phyloP scores from a whole-genome alignment of 257 asterid genomes.

The Solanum chaucha region DNA sequence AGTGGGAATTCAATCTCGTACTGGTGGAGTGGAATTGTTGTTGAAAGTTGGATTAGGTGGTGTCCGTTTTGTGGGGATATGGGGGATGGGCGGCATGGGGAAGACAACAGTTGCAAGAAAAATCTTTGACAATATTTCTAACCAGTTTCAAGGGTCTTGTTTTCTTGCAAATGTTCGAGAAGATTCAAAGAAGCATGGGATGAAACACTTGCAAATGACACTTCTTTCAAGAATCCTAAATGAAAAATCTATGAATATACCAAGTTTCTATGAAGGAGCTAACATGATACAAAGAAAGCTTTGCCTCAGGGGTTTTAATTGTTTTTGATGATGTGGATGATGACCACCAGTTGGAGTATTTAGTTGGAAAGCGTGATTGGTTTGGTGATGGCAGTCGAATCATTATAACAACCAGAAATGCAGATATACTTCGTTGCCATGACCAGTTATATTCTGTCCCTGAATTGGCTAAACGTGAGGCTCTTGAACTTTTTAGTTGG shows the following conservation, averaged over 20 bases:
- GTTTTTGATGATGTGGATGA: background rate
- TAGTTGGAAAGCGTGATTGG: background rate
- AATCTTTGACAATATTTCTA: background rate
- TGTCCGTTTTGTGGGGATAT: background rate
- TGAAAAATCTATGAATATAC: background rate
- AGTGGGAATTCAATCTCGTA: background rate
- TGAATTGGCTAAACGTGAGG: background rate
- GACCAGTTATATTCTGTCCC: background rate
- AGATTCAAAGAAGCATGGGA: background rate
- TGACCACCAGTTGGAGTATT: background rate
- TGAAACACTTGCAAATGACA: background rate
- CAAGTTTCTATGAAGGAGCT: background rate
- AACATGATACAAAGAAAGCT: background rate
- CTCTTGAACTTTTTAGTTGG: background rate
- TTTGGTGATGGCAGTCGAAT: constrained; percentile 4
- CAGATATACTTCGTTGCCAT: background rate
- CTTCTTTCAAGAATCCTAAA: background rate
- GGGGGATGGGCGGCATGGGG: background rate
- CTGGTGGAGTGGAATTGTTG: background rate
- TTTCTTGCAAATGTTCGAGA: background rate
- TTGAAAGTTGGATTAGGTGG: background rate
- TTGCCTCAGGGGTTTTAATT: background rate
- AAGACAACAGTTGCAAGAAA: constrained; percentile 6
- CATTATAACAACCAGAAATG: background rate
- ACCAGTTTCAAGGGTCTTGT: background rate